These are phyloP conservation scores for Sinapis alba DNA, from an alignment of 441 rosid genomes.

Conservation along the genomic window DNA sequence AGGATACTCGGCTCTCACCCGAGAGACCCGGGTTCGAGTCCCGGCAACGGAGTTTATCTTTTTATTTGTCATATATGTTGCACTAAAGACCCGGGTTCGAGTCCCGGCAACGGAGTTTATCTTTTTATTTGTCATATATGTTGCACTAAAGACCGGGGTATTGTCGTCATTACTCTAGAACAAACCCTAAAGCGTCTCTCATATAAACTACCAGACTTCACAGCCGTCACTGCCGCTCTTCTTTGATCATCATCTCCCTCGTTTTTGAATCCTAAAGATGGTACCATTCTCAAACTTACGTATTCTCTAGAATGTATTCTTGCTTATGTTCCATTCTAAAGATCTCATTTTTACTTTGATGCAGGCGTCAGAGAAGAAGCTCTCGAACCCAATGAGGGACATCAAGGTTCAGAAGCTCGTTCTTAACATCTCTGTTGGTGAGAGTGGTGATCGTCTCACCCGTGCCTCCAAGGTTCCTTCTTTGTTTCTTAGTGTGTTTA, in stretches of 20 bases:
- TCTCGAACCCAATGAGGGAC: conserved; percentile 88
- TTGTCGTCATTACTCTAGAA: conserved; percentile 6
- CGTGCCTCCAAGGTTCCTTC: conserved; percentile 77
- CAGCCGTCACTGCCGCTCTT: conserved; percentile 20
- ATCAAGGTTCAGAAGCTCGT: conserved; percentile 92
- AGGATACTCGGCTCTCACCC: conserved; percentile 99
- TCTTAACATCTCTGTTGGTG: conserved; percentile 92
- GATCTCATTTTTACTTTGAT: background rate
- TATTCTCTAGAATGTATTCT: background rate
- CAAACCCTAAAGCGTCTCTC: background rate
- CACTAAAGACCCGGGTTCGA: conserved; percentile 95
- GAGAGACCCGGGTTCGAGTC: conserved; percentile 90
- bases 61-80: too few species aligned
- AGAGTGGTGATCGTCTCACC: conserved; percentile 95
- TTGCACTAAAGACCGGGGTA: background rate
- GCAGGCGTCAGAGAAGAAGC: conserved; percentile 94
- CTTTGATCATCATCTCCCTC: conserved; percentile 9
- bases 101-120: conserved; percentile 71
- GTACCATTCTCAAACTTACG: background rate
- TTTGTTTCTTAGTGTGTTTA: background rate
- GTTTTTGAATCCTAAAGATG: conserved; percentile 9
- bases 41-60: conserved; percentile 71
- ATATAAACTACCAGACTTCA: conserved; percentile 20
- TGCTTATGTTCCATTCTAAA: background rate
- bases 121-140: background rate